These are phyloP conservation scores for Setomelanomma holmii DNA, from an alignment of 2,329 filamentous ascomycete genomes.

Conservation along the genomic window DNA sequence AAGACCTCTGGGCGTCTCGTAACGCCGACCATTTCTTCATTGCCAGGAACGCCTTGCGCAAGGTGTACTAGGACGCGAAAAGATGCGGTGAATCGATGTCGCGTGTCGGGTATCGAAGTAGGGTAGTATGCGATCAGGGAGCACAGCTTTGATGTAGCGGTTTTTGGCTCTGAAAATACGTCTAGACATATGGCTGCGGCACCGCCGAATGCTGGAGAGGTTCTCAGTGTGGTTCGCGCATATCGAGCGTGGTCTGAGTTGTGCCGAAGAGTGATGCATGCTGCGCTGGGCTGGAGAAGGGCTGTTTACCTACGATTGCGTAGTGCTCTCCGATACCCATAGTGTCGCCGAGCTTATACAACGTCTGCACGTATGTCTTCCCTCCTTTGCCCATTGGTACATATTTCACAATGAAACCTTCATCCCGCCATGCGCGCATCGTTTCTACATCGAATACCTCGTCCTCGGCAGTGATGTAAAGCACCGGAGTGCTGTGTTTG, in stretches of 20 bases:
- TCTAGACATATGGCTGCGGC: slow-evolving; percentile 67
- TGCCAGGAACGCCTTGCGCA: slow-evolving; percentile 46
- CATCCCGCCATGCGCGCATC: slow-evolving; percentile 63
- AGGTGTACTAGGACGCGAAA: slow-evolving; percentile 65
- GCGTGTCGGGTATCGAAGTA: slow-evolving; percentile 61
- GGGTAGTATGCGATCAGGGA: slow-evolving; percentile 71
- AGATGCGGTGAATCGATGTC: slow-evolving; percentile 52
- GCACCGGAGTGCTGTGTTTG: slow-evolving; percentile 51
- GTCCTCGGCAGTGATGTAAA: slow-evolving; percentile 61
- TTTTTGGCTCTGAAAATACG: slow-evolving; percentile 62
- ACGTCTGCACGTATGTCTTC: slow-evolving; percentile 52
- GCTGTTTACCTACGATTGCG: slow-evolving; percentile 64
- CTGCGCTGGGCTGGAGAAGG: slow-evolving; percentile 19
- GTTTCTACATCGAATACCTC: slow-evolving; percentile 64
- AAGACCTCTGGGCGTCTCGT: slow-evolving; percentile 58
- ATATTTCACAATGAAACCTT: slow-evolving; percentile 67
- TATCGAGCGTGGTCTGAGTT: neutral
- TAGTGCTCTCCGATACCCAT: slow-evolving; percentile 67
- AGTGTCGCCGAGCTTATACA: slow-evolving; percentile 61
- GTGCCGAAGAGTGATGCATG: neutral
- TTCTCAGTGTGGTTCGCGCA: slow-evolving; percentile 8
- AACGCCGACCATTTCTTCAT: slow-evolving; percentile 57
- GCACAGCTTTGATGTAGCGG: slow-evolving; percentile 58
- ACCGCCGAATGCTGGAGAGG: slow-evolving; percentile 63
- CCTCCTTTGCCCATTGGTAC: slow-evolving; percentile 61